phyloP scores from a whole-genome alignment of 1,139 yeast genomes.

The Diutina mesorugosa region DNA sequence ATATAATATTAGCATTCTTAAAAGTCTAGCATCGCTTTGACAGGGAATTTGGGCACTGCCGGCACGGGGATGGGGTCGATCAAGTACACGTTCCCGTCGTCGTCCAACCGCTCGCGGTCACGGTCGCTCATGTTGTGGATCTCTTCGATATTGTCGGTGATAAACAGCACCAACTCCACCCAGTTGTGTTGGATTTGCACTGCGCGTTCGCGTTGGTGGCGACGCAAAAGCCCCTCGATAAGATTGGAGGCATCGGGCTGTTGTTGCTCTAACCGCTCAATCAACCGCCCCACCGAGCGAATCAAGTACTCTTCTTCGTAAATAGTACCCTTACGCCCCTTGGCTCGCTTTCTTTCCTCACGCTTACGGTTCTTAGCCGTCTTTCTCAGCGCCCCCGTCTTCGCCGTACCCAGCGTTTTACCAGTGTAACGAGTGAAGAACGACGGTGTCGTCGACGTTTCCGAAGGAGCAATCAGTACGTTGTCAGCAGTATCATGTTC shows the following conservation, averaged over 20 bases:
- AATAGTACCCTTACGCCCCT: constrained; percentile 95
- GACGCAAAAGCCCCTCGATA: constrained; percentile 65
- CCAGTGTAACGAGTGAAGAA: constrained; percentile 94
- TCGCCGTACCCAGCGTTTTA: constrained; percentile 89
- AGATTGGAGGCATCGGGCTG: constrained; percentile 62
- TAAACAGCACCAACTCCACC: constrained; percentile 39
- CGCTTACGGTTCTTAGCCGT: constrained; percentile 87
- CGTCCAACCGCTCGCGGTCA: constrained; percentile 82
- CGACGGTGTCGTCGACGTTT: constrained; percentile 84
- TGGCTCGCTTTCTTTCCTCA: constrained; percentile 90
- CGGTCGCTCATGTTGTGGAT: constrained; percentile 70
- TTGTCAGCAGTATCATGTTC: constrained; percentile 79
- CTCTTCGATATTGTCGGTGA: constrained; percentile 52
- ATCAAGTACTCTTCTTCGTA: constrained; percentile 94
- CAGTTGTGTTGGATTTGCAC: constrained; percentile 64
- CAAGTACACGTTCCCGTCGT: constrained; percentile 70
- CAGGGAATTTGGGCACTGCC: constrained; percentile 44
- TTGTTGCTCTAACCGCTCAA: constrained; percentile 70
- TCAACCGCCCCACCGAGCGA: constrained; percentile 73
- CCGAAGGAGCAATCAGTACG: constrained; percentile 91
- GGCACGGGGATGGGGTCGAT: constrained; percentile 68
- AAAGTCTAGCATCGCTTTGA: constrained; percentile 41
- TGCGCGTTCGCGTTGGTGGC: constrained; percentile 69
- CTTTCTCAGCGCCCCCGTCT: constrained; percentile 88
- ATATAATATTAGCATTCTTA: constrained; percentile 3